Evolutionary conservation across 805 yeast species (phyloP), one percentile per base, ranked within the genome.

Genomic region (Wickerhamomyces mucosus): DNA sequence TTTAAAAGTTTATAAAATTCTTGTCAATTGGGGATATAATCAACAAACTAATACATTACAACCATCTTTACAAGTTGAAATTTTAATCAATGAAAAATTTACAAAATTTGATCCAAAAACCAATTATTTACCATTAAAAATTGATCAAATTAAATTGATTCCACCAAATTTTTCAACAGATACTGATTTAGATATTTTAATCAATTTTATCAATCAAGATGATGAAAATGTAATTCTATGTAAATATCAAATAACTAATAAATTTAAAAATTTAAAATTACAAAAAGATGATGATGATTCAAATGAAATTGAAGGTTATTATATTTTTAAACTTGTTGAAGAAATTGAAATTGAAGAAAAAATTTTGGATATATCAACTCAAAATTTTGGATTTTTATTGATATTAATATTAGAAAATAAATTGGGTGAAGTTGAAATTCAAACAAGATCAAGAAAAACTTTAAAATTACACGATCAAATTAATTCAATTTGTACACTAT

Each of bases 1-100:
- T 12, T 48, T 78, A 15, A 51, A 55, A 27, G 53, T 72, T 2
- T 75, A 61, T 43, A 44, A 51, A 16, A 46, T 75, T 4, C 29
- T 42, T 1, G 55, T 76, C 9, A 66, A 73, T 37, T 78, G 83
- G 83, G 78, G 76, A 2, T 51, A 55, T 2, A 64, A 59, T 24
- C 62, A 75, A 4, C 71, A 33, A 31, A 31, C 35, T 13, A 23
- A 23, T 16, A 35, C 36, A 18, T 21, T 43, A 59, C 40, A 56
- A 39, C 78, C 79, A 2, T 47, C 36, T 4, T 31, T 75, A 21
- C 38, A 40, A 0, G 40, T 66, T 5, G 52, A 39, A n/a, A 60
- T 58, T 34, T 27, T 61, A 5, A 36, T 53, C 10, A 38, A 40
- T 12, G 48, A 56, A 21, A 42, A 42, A 28, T 43, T 47, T 46